Conservation (phyloP, 768 basidiomycete genomes). For the Tubosaeta sp. region DNA sequence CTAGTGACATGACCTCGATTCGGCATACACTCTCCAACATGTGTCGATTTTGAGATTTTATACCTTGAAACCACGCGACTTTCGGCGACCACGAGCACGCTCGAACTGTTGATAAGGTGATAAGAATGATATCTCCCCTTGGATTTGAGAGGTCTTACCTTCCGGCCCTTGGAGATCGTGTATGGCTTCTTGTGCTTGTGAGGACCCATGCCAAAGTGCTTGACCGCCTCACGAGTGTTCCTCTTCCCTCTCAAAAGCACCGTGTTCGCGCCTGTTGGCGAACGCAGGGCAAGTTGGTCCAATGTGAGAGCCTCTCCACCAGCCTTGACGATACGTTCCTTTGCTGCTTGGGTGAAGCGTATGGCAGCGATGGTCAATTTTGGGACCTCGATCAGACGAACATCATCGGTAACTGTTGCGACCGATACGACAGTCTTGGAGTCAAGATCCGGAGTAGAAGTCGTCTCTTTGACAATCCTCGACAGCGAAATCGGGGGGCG, state of each 20-base stretch:
- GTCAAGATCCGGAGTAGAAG: constrained; percentile 55
- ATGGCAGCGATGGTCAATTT: constrained; percentile 93
- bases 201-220: constrained; percentile 98
- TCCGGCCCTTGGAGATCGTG: constrained; percentile 94
- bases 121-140: not conserved
- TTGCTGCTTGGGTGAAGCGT: constrained; percentile 88
- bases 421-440: constrained; percentile 88
- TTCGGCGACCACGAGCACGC: constrained; percentile 97
- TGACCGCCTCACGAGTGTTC: constrained; percentile 91
- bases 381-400: constrained; percentile 79
- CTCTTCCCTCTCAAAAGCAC: constrained; percentile 88
- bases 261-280: constrained; percentile 94
- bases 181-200: constrained; percentile 99
- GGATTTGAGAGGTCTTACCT: constrained; percentile 41
- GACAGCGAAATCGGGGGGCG: constrained; percentile 95
- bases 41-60: constrained; percentile 42
- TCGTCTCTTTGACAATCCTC: constrained; percentile 81
- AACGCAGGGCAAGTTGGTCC: constrained; percentile 92
- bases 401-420: constrained; percentile 93
- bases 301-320: constrained; percentile 94
- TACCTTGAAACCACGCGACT: constrained; percentile 96
- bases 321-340: constrained; percentile 91
- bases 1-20: constrained; percentile 32
- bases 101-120: constrained; percentile 66
- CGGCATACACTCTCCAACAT: constrained; percentile 25